Base-by-base conservation (phyloP, 768 basidiomycete species). In the Punctularia strigosozonata region DNA sequence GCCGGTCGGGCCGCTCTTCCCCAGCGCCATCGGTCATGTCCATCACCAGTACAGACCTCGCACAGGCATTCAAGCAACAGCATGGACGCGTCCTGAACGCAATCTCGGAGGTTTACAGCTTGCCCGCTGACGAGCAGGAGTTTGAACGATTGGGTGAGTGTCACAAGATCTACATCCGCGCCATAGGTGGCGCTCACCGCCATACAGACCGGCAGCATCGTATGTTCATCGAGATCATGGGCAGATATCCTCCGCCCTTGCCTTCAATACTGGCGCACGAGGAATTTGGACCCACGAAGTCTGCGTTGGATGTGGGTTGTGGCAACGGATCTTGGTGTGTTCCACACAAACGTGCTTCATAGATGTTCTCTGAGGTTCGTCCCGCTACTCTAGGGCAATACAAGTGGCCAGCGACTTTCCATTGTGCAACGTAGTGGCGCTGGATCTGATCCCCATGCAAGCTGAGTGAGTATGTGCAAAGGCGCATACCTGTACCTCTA, bases 361-460 rank as follows among this genome's bases (percentile, higher is more conserved):
- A 21, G 5, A 25, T 8, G 20, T 21, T 21, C n/a, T n/a, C n/a
- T n/a, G n/a, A 17, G 21, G 22, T 46, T 37, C n/a, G 61, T 43
- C 26, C 19, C 32, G 10, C 31, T 34, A 30, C 22, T 28, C 24
- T 45, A 87, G 85, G 84, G 81, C 86, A 46, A 68, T 80, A 55
- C 79, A 86, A 30, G 63, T 77, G 23, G 82, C 81, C 25, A 65
- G 66, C 35, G 79, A 85, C 50, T 87, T 79, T 53, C 81, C 84
- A 25, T 54, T 79, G 46, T 74, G 71, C 55, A 66, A 60, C 45
- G 69, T 72, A 18, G 78, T 87, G 21, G 85, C 78, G 25, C 80
- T 87, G 22, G 84, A 88, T 58, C 64, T 87, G 20, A 75, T 84
- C 44, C 84, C 84, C 39, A 80, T 86, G 80, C 77, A 83, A 58